Conservation (phyloP, 805 yeast species). For the Zygosaccharomyces siamensis region DNA sequence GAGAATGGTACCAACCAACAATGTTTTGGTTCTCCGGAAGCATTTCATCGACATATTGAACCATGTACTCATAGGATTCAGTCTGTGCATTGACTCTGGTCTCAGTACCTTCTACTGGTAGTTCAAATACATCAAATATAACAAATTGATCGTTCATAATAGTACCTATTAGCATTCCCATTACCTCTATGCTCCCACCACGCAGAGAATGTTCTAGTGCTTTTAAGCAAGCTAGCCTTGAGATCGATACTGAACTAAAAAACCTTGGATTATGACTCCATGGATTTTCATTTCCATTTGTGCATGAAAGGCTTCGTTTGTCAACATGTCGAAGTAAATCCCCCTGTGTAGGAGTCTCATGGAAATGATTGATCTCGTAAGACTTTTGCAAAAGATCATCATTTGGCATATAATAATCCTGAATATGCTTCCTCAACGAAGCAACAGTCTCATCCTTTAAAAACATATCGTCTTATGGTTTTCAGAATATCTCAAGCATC, state of each 20-base stretch:
- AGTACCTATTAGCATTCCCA: conserved; percentile 92
- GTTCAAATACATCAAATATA: conserved; percentile 74
- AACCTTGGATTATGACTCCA: conserved; percentile 12
- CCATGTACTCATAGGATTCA: conserved; percentile 95
- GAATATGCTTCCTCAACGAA: conserved; percentile 1
- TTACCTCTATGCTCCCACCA: conserved; percentile 85
- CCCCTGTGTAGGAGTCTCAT: conserved; percentile 5
- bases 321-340: background rate
- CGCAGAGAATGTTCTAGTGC: conserved; percentile 75
- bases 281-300: conserved; percentile 1
- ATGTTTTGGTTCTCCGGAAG: conserved; percentile 54
- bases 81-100: conserved; percentile 91
- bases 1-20: conserved; percentile 98
- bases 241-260: conserved; percentile 38
- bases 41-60: conserved; percentile 58
- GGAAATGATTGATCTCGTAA: conserved; percentile 1
- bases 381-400: background rate
- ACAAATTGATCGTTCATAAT: conserved; percentile 51
- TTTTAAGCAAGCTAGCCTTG: conserved; percentile 66
- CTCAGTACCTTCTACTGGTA: conserved; percentile 96
- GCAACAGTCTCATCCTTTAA: conserved; percentile 10
- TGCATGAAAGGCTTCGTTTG: background rate
- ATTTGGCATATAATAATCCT: background rate
- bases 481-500: background rate
- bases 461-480: background rate